Conservation (phyloP, 2,329 filamentous ascomycete genomes). For the Sporothrix humicola region DNA sequence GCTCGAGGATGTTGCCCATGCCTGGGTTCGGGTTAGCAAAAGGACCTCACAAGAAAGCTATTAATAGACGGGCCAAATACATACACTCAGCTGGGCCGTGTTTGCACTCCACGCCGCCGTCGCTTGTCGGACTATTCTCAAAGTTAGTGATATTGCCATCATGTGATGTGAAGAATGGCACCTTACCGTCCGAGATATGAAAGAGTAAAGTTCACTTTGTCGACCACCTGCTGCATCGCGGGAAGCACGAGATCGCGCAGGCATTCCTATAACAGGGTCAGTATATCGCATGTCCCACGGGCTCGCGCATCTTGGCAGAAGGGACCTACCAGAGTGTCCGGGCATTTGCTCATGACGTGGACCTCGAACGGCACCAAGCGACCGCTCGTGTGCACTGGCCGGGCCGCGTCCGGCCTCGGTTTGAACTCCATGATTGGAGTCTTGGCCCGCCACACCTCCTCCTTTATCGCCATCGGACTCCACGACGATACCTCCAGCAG, state of each 20-base stretch:
- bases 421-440: not conserved
- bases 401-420: slow-evolving; percentile 11
- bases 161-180: not conserved
- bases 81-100: slow-evolving; percentile 83
- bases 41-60: not conserved
- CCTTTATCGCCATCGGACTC: slow-evolving; percentile 19
- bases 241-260: slow-evolving; percentile 81
- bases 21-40: not conserved
- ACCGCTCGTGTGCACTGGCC: slow-evolving; percentile 30
- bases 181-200: slow-evolving; percentile 79
- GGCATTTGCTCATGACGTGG: slow-evolving; percentile 97
- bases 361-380: slow-evolving; percentile 78
- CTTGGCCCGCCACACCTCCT: slow-evolving; percentile 3
- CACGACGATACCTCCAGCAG: slow-evolving; percentile 23
- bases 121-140: slow-evolving; percentile 64
- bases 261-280: slow-evolving; percentile 62
- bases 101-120: slow-evolving; percentile 84
- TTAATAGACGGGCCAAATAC: not conserved
- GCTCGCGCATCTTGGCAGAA: no score
- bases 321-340: slow-evolving; percentile 70
- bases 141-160: not conserved
- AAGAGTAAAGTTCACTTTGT: slow-evolving; percentile 88
- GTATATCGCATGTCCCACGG: not conserved
- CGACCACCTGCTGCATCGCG: slow-evolving; percentile 78
- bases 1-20: slow-evolving; percentile 90